Percentiles rank a stretch among this genome's conserved stretches.
Evolutionary conservation across 1,284 basidiomycete species (phyloP).

Genomic region (Heliocybe sulcata): DNA sequence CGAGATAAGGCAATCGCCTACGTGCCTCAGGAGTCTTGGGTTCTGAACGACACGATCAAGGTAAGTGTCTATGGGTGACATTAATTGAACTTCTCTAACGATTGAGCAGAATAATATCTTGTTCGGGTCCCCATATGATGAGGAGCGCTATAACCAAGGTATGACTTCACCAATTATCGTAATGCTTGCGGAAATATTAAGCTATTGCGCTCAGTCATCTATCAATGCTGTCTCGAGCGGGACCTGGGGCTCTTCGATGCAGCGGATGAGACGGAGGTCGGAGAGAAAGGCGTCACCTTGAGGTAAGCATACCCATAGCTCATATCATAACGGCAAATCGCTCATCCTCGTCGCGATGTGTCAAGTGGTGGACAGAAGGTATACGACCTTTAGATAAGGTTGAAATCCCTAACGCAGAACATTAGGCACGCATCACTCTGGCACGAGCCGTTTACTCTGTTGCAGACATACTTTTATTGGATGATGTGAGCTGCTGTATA

Average conservation of each 20-base stretch:
- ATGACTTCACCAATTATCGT: not conserved
- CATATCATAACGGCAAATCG: not conserved
- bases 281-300: conserved; percentile 5
- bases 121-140: conserved; percentile 33
- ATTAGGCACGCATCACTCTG: conserved; percentile 62
- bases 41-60: conserved; percentile 32
- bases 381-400: not conserved
- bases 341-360: not conserved
- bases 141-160: conserved; percentile 36
- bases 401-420: not conserved
- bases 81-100: not conserved
- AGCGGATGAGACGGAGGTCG: conserved; percentile 6
- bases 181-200: conserved; percentile 11
- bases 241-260: conserved; percentile 22
- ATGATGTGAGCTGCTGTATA: too few relatives aligned
- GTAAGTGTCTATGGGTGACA: conserved; percentile 11
- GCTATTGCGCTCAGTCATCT: conserved; percentile 17
- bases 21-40: conserved; percentile 39
- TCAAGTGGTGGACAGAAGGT: conserved; percentile 23
- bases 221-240: conserved; percentile 25
- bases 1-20: conserved; percentile 36
- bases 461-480: conserved; percentile 54
- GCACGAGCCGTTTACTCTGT: conserved; percentile 65
- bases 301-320: not conserved
- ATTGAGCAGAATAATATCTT: conserved; percentile 32